Base-by-base conservation (phyloP, 2,329 filamentous ascomycete species). In the Dichotomopilus funicola region DNA sequence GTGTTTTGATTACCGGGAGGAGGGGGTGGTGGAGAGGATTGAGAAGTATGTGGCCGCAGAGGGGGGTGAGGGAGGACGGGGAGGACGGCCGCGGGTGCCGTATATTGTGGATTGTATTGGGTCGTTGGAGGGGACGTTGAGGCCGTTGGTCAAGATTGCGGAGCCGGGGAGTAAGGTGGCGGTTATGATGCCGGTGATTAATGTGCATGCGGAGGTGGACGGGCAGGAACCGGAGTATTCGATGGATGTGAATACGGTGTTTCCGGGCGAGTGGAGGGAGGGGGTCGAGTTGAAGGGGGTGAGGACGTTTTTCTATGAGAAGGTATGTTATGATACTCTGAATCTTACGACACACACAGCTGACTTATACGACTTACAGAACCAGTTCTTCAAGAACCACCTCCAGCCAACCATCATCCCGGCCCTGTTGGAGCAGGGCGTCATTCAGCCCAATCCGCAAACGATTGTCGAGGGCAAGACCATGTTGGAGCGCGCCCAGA, bases 161-260 rank as follows among this genome's bases (percentile, higher is more conserved):
- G 67, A 73, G 56, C 65, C 52, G 1, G 79, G 79, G 0, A 68
- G 73, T 4, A 79, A 68, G 31, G 79, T 86, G 0, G 83, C 81
- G 0, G 68, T 85, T 12, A 74, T 86, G 68, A 66, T 87, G 5
- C 83, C 83, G 0, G 75, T 85, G 12, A 80, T 86, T 55, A 60
- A 82, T 45, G 73, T 68, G 44, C 77, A 83, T 58, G 75, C 81
- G 0, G 75, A 70, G 0, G 71, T 74, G 4, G 70, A 69, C 0
- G 19, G 19, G 19, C 68, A 73, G 13, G 70, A 67, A 56, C 81
- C 82, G 0, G 71, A 76, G 58, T 85, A 82, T 54, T 72, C 72
- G 38, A 80, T 82, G 77, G 78, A 82, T 49, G 75, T 75, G 1
- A 46, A 60, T n/a, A 68, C 67, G 6, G 70, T 66, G 9, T 71